A percentile compares a stretch with the other conserved stretches of the same genome.
Evolutionary conservation across 2,329 filamentous ascomycete genomes (phyloP).

Genomic region (Aureobasidium sp.): DNA sequence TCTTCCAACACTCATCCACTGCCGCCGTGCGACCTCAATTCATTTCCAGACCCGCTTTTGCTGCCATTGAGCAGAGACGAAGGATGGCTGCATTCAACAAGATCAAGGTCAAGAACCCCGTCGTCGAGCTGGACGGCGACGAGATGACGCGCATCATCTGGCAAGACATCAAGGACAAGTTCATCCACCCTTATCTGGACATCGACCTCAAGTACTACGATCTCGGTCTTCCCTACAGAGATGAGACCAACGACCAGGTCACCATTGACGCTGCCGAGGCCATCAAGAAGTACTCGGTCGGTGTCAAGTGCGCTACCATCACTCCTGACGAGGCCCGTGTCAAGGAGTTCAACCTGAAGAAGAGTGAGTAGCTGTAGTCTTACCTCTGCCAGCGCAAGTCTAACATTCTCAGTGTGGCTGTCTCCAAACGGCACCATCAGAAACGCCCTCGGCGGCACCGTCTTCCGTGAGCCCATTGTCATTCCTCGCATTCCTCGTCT

Average conservation of each 20-base stretch:
- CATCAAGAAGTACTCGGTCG: conserved; percentile 97
- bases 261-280: conserved; percentile 91
- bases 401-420: conserved; percentile 68
- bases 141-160: conserved; percentile 99
- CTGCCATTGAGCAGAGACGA: conserved; percentile 26
- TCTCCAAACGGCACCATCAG: conserved; percentile 86
- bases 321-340: conserved; percentile 95
- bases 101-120: conserved; percentile 99
- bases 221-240: conserved; percentile 79
- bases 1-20: neutral
- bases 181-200: conserved; percentile 93
- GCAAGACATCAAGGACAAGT: conserved; percentile 98
- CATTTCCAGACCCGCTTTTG: conserved; percentile 16
- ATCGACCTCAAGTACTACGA: conserved; percentile 72
- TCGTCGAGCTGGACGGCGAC: conserved; percentile 92
- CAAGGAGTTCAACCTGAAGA: conserved; percentile 96
- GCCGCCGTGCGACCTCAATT: conserved; percentile 16
- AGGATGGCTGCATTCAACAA: conserved; percentile 51
- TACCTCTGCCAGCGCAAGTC: neutral
- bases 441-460: conserved; percentile 75
- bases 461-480: conserved; percentile 98
- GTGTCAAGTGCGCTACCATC: conserved; percentile 99
- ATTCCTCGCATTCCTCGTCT: conserved; percentile 88
- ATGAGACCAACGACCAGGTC: conserved; percentile 93
- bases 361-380: conserved; percentile 55